A percentile compares a stretch with the other conserved stretches of the same genome.
These are phyloP conservation scores for Iris pallida DNA, from an alignment of 116 monocot genomes.

Conservation along the genomic window DNA sequence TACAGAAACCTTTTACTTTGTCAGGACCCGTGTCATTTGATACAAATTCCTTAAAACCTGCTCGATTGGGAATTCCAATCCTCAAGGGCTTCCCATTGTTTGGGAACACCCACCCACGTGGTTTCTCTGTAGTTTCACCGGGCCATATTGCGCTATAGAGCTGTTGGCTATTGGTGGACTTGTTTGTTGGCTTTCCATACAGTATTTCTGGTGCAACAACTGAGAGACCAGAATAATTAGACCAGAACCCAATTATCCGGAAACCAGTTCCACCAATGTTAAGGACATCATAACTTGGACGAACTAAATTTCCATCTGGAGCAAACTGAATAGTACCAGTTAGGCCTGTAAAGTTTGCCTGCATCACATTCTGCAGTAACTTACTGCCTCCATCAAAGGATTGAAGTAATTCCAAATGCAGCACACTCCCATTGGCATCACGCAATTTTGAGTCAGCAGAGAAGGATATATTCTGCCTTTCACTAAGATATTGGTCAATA, in stretches of 20 bases:
- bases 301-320: conserved; percentile 46
- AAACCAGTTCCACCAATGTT: conserved; percentile 58
- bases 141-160: conserved; percentile 75
- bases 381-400: conserved; percentile 49
- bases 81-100: conserved; percentile 67
- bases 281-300: conserved; percentile 76
- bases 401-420: conserved; percentile 44
- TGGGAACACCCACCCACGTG: conserved; percentile 92
- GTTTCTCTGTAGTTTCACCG: conserved; percentile 53
- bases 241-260: conserved; percentile 75
- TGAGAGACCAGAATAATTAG: conserved; percentile 65
- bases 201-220: conserved; percentile 56
- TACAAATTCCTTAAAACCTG: conserved; percentile 67
- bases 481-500: conserved; percentile 57
- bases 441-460: conserved; percentile 46
- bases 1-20: conserved; percentile 57
- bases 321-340: conserved; percentile 56
- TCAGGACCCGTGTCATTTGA: conserved; percentile 47
- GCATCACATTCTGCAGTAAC: conserved; percentile 43
- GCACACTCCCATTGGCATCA: conserved; percentile 37
- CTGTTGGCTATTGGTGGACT: conserved; percentile 33
- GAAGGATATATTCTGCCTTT: conserved; percentile 50
- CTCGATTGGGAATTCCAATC: conserved; percentile 75
- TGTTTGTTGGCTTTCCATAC: conserved; percentile 39
- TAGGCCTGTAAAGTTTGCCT: conserved; percentile 57